These are phyloP conservation scores for Massariosphaeria phaeospora DNA, from an alignment of 495 filamentous ascomycete species.

Conservation along the genomic window DNA sequence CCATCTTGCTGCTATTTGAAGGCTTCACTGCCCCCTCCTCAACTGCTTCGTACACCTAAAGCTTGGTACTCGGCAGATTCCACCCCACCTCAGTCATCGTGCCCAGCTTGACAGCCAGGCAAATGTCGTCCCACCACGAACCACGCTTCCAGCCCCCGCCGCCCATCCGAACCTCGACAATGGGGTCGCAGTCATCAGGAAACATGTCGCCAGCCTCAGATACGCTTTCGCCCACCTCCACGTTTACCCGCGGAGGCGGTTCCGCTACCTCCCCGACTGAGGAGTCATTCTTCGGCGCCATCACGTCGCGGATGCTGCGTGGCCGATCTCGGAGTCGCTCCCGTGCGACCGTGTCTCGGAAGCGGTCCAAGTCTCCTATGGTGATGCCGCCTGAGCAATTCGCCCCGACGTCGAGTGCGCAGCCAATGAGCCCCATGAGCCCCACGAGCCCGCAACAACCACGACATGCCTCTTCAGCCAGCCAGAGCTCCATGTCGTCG, in stretches of 20 bases:
- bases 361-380: constrained; percentile 29
- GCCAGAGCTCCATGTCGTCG: constrained; percentile 18
- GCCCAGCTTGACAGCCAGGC: neutral
- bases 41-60: constrained; percentile 1
- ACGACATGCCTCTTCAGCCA: constrained; percentile 22
- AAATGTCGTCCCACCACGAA: constrained; percentile 14
- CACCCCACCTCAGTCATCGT: no score
- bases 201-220: constrained; percentile 17
- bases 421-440: constrained; percentile 2
- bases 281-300: constrained; percentile 30
- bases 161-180: constrained; percentile 23
- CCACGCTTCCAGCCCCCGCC: constrained; percentile 25
- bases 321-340: constrained; percentile 29
- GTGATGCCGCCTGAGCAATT: constrained; percentile 29
- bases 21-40: neutral
- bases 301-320: constrained; percentile 17
- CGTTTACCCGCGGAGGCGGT: constrained; percentile 14
- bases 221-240: constrained; percentile 22
- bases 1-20: constrained; percentile 18
- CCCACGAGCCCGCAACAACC: constrained; percentile 25
- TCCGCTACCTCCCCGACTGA: constrained; percentile 25
- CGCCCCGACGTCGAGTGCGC: constrained; percentile 3
- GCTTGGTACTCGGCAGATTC: no score
- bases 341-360: constrained; percentile 8
- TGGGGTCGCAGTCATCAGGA: constrained; percentile 12